These are phyloP conservation scores for Komagataella phaffii DNA, from an alignment of 805 yeast species.

Conservation along the genomic window DNA sequence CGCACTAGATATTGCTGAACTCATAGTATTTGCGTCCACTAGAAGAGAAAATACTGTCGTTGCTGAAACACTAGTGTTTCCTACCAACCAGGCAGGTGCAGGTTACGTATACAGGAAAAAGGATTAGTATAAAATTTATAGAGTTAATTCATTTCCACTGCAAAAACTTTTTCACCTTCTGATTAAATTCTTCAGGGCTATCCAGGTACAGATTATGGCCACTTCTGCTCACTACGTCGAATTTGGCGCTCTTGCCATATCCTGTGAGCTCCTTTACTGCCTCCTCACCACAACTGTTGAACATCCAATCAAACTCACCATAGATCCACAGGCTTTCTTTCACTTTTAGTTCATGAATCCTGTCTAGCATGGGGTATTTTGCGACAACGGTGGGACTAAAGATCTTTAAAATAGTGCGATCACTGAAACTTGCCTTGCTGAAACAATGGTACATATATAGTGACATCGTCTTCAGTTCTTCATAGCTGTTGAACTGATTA, in stretches of 20 bases:
- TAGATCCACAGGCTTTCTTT: constrained; percentile 32
- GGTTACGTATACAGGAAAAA: constrained; percentile 33
- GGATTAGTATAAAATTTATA: background rate
- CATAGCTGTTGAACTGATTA: constrained; percentile 5
- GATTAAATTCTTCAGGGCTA: constrained; percentile 41
- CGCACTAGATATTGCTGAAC: constrained; percentile 66
- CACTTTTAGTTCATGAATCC: constrained; percentile 23
- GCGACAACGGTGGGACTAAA: constrained; percentile 49
- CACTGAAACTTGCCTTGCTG: constrained; percentile 18
- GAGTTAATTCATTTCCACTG: constrained; percentile 6
- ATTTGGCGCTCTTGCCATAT: constrained; percentile 15
- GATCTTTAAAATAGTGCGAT: constrained; percentile 27
- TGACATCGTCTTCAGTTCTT: constrained; percentile 17
- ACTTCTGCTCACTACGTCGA: constrained; percentile 32
- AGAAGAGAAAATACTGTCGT: constrained; percentile 61
- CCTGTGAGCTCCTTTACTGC: constrained; percentile 17
- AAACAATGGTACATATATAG: constrained; percentile 19
- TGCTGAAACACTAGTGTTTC: constrained; percentile 75
- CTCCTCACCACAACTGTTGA: constrained; percentile 40
- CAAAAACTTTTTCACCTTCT: constrained; percentile 23
- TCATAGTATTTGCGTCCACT: constrained; percentile 52
- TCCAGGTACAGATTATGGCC: constrained; percentile 76
- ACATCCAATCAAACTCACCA: constrained; percentile 73
- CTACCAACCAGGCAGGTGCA: constrained; percentile 77
- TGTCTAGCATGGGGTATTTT: constrained; percentile 52